Base-by-base conservation (phyloP, 2,329 filamentous ascomycete species). In the Neofusicoccum ribis region DNA sequence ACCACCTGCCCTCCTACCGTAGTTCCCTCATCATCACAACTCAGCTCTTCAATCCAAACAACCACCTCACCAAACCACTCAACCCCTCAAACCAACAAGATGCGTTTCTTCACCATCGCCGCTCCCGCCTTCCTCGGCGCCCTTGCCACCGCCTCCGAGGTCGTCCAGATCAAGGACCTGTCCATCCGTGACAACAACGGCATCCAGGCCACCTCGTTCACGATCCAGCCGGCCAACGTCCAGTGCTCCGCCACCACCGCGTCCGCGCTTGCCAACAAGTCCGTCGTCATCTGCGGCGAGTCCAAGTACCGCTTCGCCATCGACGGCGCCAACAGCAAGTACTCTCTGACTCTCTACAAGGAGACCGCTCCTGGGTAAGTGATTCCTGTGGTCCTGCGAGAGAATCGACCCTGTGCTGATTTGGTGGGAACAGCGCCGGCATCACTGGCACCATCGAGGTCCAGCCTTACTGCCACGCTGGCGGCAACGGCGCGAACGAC, bases 61-160 rank as follows among this genome's bases (percentile, higher is more conserved):
- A 7, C 27, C 5, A 31, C 27, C 27, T 31, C 27, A 31, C 20
- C 54, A 27, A 43, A 56, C 36, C 51, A 59, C 36, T 20, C 54
- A 59, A 20, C n/a, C 37, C 50, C 23, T 31, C 27, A 52, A 61
- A 49, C 58, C 43, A 47, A 36, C 60, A 63, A 63, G 6, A 63
- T 63, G 60, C 44, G 47, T 15, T 63, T 63, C 60, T 41, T 52
- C 46, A 23, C 36, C n/a, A 15, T 37, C 41, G 54, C 54, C 54
- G 37, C 36, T 14, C 6, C 20, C 46, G 46, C 60, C 46, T 14
- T 63, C 46, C 27, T 52, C 47, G 60, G 46, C 37, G 46, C 36
- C 44, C 15, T 31, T 17, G 60, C 60, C 37, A 2, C 23, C 47
- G 46, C 47, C 46, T 31, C 31, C 5, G 47, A 63, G 60, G 41